These are phyloP conservation scores for Phytophthora melonis DNA, from an alignment of 352 stramenopile species.

Conservation along the genomic window DNA sequence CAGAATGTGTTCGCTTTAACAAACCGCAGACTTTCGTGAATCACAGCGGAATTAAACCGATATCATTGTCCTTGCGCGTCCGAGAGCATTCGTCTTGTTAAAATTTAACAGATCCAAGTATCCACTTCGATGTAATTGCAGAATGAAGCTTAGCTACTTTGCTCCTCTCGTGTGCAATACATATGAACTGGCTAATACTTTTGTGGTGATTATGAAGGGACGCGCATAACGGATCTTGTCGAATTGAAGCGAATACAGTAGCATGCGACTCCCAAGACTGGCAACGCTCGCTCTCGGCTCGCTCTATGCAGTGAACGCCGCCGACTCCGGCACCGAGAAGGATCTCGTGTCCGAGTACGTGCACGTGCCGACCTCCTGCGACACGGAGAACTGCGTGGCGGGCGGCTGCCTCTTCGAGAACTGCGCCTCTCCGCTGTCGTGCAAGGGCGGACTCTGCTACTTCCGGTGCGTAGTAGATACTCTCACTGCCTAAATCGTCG, in stretches of 20 bases:
- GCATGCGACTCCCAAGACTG: conserved; percentile 15
- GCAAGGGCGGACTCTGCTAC: conserved; percentile 62
- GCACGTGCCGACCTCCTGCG: conserved; percentile 50
- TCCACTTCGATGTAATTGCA: too few species aligned
- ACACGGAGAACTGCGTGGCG: conserved; percentile 41
- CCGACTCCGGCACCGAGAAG: conserved; percentile 1
- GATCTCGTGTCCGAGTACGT: conserved; percentile 45
- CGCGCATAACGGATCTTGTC: conserved; percentile 17
- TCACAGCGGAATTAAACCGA: too few species aligned
- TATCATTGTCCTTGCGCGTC: too few species aligned
- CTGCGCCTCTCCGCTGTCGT: conserved; percentile 52
- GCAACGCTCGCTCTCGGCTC: conserved; percentile 12
- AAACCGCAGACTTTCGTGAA: too few species aligned
- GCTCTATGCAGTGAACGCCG: conserved; percentile 6
- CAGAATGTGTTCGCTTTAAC: too few species aligned
- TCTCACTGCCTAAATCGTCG: neutral
- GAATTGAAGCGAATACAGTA: neutral
- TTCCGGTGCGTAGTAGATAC: conserved; percentile 49
- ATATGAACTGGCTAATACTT: conserved; percentile 12
- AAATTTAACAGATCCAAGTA: too few species aligned
- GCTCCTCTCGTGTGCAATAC: neutral
- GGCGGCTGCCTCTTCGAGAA: conserved; percentile 68
- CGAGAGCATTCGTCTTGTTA: too few species aligned
- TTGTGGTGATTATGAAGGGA: conserved; percentile 19
- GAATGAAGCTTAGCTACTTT: too few species aligned